phyloP scores from a whole-genome alignment of 352 stramenopile genomes.

The Blastocystis sp. region DNA sequence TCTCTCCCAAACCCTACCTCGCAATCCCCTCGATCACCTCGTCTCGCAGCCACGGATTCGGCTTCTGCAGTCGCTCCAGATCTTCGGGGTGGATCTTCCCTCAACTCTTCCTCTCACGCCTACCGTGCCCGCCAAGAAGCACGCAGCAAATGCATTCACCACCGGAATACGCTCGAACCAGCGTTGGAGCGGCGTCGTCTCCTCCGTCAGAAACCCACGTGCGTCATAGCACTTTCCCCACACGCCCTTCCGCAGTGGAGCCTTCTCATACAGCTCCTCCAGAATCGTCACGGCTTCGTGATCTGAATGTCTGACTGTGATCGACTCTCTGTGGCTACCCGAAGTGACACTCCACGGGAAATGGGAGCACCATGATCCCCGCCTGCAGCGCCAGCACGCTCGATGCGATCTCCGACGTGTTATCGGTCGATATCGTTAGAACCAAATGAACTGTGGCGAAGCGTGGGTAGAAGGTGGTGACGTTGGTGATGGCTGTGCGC shows the following conservation, averaged over 20 bases:
- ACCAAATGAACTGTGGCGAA: neutral
- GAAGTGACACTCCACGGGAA: neutral
- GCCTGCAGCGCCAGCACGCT: neutral
- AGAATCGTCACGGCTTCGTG: neutral
- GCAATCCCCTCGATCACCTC: neutral
- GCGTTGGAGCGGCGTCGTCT: neutral
- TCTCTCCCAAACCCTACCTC: neutral
- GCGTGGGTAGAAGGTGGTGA: neutral
- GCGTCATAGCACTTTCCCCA: neutral
- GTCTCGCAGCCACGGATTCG: conserved; percentile 35
- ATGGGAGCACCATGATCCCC: neutral
- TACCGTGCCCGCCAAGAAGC: conserved; percentile 1
- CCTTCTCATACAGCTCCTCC: neutral
- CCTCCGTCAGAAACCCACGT: neutral
- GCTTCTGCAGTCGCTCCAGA: neutral
- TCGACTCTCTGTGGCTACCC: neutral
- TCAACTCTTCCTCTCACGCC: neutral
- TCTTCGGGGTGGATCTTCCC: neutral
- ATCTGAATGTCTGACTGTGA: neutral
- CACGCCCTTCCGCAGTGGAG: neutral
- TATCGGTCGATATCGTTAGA: neutral
- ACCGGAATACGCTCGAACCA: conserved; percentile 1
- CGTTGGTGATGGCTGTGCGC: neutral
- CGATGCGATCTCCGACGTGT: neutral
- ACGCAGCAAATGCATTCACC: conserved; percentile 22